Evolutionary conservation across 768 basidiomycete species (phyloP), one percentile per base, ranked within the genome.

Genomic region (Auriscalpium microsporum): DNA sequence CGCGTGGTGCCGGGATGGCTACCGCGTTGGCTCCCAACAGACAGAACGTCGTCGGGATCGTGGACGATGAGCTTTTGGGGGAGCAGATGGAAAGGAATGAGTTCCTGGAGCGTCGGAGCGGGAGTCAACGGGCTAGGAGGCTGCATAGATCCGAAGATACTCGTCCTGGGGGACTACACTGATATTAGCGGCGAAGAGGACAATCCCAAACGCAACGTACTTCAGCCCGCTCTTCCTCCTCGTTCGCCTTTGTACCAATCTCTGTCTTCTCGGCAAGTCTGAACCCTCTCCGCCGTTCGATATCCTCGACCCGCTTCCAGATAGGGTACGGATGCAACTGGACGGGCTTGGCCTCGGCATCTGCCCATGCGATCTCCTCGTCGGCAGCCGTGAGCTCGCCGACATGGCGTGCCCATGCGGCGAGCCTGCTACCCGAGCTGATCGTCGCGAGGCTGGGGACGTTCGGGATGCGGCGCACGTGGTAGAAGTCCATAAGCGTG

Each of bases 401-500:
- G 13, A 71, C 55, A 19, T 52, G 55, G 52, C 70, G 70, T 68
- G 71, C 69, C 68, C 71, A 74, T n/a, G 56, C 63, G 2, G 64
- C 56, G 35, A 78, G 56, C 50, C 70, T 73, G 63, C 73, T 75
- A 4, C 70, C 68, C 17, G 69, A 71, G 34, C 71, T 65, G 8
- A 63, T 60, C 7, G 66, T 66, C 11, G 55, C 35, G 7, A 65
- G 56, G 21, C 21, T 44, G 69, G 65, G 1, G 46, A 16, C 14
- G 8, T 28, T 19, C 13, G 46, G 16, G 8, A 48, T 48, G 21
- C 46, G 46, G 13, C 54, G 36, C 17, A 70, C 66, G 1, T n/a
- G 56, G 57, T 69, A 78, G 54, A 79, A 77, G 53, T 78, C 74
- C 33, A 68, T 65, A 1, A 77, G 57, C 0, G 73, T 73, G 11